Evolutionary conservation across 2,329 filamentous ascomycete genomes (phyloP).

Genomic region (Stagonosporopsis rhizophila): DNA sequence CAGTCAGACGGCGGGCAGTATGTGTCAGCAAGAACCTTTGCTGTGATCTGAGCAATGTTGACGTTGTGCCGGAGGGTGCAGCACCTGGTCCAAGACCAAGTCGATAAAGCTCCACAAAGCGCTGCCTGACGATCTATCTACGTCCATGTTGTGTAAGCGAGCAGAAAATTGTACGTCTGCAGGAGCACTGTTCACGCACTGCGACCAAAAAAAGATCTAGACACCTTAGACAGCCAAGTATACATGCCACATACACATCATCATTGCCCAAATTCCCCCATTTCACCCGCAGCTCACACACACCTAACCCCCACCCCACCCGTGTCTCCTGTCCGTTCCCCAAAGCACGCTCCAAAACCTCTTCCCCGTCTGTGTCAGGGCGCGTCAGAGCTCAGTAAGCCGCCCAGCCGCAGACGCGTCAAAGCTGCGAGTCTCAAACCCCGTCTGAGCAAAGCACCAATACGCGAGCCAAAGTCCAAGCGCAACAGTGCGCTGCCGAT

Average conservation of each 20-base stretch:
- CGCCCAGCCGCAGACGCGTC: conserved; percentile 8
- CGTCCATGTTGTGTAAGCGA: background rate
- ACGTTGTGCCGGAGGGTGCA: conserved; percentile 6
- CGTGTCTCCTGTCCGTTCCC: conserved; percentile 72
- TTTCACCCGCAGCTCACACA: conserved; percentile 35
- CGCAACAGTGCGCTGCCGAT: conserved; percentile 59
- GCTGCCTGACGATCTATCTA: background rate
- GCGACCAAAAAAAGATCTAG: background rate
- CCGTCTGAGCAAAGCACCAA: conserved; percentile 53
- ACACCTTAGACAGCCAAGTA: conserved; percentile 3
- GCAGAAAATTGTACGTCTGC: background rate
- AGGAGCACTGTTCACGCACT: background rate
- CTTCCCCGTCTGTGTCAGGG: conserved; percentile 50
- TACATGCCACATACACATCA: background rate
- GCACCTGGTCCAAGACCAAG: conserved; percentile 2
- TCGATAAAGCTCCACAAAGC: background rate
- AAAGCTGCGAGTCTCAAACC: conserved; percentile 5
- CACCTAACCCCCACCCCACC: conserved; percentile 57
- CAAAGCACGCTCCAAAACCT: conserved; percentile 53
- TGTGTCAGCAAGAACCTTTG: background rate
- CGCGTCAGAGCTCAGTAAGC: conserved; percentile 52
- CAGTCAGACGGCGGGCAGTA: background rate
- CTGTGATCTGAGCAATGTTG: conserved; percentile 10
- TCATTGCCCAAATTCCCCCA: background rate
- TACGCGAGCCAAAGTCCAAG: conserved; percentile 73